phyloP scores from a whole-genome alignment of 257 asterid genomes.

The Primulina tabacum region DNA sequence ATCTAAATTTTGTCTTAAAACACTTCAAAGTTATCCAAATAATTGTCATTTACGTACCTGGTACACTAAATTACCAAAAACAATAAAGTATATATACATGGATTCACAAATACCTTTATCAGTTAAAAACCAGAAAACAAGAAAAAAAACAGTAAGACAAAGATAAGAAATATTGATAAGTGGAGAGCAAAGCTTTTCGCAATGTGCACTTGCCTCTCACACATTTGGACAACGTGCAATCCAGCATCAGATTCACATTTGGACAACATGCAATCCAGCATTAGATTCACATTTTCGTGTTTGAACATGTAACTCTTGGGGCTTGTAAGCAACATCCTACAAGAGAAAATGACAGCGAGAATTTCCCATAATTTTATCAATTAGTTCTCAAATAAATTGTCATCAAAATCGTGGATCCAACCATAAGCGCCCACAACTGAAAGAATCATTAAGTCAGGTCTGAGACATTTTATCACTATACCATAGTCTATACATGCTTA shows the following conservation, averaged over 20 bases:
- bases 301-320: no score
- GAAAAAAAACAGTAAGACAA: not conserved
- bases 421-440: not conserved
- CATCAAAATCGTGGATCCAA: not conserved
- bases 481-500: not conserved
- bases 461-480: not conserved
- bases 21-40: constrained; percentile 4
- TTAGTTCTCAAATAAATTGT: not conserved
- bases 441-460: not conserved
- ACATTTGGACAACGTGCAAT: constrained; percentile 60
- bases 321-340: no score
- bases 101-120: constrained; percentile 9
- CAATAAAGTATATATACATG: not conserved
- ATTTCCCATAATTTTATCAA: not conserved
- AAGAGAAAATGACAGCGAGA: no score
- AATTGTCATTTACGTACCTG: not conserved
- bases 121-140: constrained; percentile 5
- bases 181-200: constrained; percentile 14
- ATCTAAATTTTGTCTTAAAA: not conserved
- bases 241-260: constrained; percentile 50
- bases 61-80: no score
- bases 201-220: constrained; percentile 71
- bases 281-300: no score
- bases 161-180: not conserved
- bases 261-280: no score